phyloP scores from a whole-genome alignment of 208 protist genomes.

The Leishmania aethiopica region DNA sequence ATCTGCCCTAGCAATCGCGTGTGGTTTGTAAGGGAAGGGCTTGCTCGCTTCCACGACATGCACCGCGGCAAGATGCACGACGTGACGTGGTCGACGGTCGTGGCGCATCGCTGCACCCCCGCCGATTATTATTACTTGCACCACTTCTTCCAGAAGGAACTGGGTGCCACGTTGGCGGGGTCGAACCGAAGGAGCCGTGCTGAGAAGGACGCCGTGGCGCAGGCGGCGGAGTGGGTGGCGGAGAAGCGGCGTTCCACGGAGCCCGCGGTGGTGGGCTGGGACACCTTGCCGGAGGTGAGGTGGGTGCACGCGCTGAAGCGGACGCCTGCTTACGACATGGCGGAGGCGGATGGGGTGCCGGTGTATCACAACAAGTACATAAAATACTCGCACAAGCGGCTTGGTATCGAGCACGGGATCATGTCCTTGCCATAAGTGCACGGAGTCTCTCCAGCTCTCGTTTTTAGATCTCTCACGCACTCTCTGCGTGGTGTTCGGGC shows the following conservation, averaged over 20 bases:
- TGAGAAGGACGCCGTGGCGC: neutral
- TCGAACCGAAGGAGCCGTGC: neutral
- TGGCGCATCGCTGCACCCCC: slow-evolving; percentile 22
- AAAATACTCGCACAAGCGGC: no score
- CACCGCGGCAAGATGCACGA: neutral
- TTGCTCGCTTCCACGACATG: slow-evolving; percentile 16
- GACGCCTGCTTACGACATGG: slow-evolving; percentile 3
- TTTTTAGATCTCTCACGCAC: no score
- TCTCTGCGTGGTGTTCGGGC: no score
- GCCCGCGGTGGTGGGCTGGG: slow-evolving; percentile 11
- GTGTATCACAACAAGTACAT: slow-evolving; percentile 8
- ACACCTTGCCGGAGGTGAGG: neutral
- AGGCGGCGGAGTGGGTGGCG: slow-evolving; percentile 8
- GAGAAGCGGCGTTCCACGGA: neutral
- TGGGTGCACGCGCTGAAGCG: neutral
- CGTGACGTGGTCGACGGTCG: slow-evolving; percentile 22
- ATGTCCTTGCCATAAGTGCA: no score
- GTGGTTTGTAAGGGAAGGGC: neutral
- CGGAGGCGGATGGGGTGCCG: slow-evolving; percentile 6
- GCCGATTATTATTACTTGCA: slow-evolving; percentile 13
- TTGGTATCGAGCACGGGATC: no score
- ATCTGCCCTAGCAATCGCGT: neutral
- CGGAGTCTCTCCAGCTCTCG: no score
- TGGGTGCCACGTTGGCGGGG: neutral
- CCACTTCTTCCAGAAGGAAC: slow-evolving; percentile 16